Percentiles rank a stretch among this genome's conserved stretches.
phyloP scores from a whole-genome alignment of 495 filamentous ascomycete species.

The Jackrogersella multiformis region DNA sequence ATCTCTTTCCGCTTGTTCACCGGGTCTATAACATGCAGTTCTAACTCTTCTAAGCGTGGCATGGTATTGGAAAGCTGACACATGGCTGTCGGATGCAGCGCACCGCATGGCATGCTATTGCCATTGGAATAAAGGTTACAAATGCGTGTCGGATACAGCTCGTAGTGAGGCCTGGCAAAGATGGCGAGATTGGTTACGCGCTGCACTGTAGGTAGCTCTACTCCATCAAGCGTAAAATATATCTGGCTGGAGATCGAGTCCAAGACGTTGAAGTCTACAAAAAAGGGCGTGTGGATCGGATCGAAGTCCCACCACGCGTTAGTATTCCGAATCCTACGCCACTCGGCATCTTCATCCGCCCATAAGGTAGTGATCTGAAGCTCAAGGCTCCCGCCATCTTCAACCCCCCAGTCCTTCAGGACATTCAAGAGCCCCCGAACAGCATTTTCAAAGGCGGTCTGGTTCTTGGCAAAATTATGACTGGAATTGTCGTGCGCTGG shows the following conservation, averaged over 20 bases:
- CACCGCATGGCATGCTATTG: too few species aligned
- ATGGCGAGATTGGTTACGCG: background rate
- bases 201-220: background rate
- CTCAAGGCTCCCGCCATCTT: background rate
- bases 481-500: background rate
- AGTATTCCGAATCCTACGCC: too few species aligned
- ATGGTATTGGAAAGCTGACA: background rate
- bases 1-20: constrained; percentile 1
- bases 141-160: too few species aligned
- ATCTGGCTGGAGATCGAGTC: background rate
- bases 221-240: background rate
- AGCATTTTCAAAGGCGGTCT: background rate
- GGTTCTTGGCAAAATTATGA: background rate
- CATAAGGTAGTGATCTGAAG: background rate
- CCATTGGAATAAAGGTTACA: too few species aligned
- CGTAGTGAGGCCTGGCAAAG: background rate
- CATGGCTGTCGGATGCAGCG: constrained; percentile 8
- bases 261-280: background rate
- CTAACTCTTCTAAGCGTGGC: background rate
- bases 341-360: too few species aligned
- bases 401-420: constrained; percentile 3
- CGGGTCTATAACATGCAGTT: background rate
- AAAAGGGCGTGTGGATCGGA: too few species aligned
- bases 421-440: background rate
- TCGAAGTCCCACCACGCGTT: background rate